Evolutionary conservation across 2,329 filamentous ascomycete species (phyloP).

Genomic region (Ceratocystis smalleyi): DNA sequence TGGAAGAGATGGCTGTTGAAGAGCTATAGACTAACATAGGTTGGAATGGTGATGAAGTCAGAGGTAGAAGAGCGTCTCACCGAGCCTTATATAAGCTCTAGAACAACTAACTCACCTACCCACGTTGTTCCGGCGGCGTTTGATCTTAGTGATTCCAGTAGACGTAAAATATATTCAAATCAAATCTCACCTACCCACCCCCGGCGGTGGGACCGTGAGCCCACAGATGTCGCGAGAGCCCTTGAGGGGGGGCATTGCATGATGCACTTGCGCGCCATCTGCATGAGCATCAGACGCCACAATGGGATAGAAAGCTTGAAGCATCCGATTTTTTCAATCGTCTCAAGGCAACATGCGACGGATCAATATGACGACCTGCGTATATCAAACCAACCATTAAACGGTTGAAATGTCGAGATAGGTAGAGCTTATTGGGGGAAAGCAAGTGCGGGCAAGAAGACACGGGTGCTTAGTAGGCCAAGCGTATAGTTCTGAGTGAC

Average conservation of each 20-base stretch:
- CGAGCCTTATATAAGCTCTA: too few relatives aligned
- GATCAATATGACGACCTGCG: neutral
- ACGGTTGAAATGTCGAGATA: neutral
- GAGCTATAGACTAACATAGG: neutral
- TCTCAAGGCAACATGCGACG: neutral
- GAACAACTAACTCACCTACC: too few relatives aligned
- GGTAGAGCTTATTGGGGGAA: neutral
- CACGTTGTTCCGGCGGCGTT: too few relatives aligned
- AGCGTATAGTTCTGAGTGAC: neutral
- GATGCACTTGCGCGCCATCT: too few relatives aligned
- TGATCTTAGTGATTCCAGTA: too few relatives aligned
- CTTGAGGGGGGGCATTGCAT: too few relatives aligned
- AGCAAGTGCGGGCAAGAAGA: neutral
- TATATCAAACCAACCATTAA: neutral
- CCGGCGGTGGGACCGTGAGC: too few relatives aligned
- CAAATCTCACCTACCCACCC: too few relatives aligned
- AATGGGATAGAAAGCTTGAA: neutral
- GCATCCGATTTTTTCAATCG: too few relatives aligned
- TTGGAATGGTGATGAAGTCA: conserved; percentile 2
- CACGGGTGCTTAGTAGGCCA: neutral
- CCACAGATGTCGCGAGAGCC: too few relatives aligned
- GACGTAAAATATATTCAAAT: too few relatives aligned
- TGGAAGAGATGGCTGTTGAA: neutral
- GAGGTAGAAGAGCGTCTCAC: neutral
- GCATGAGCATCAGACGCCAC: too few relatives aligned